Evolutionary conservation across 1,139 yeast genomes (phyloP), one percentile per base, ranked within the genome.

Genomic region (Suhomyces wounanorum): DNA sequence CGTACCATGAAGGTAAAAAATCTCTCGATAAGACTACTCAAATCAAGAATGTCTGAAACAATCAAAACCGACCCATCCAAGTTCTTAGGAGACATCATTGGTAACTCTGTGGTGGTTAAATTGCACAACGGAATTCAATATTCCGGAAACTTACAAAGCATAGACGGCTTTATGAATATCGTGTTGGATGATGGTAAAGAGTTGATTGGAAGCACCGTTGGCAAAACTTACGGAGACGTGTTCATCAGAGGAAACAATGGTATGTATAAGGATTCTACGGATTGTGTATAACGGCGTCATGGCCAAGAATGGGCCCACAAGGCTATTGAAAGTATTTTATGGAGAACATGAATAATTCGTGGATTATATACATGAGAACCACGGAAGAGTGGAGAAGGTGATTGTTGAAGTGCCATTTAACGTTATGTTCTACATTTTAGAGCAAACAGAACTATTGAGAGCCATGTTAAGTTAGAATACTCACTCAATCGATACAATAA

Each of bases 91-190:
- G 85, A 84, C 49, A 87, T 94, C 56, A 84, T 89, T 39, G 96
- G 97, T 40, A 80, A 85, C 51, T 77, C 82, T 26, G 98, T 94
- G 36, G 75, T 84, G 45, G 97, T 95, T 28, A 90, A 89, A 66
- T 81, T 92, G 52, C 84, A 86, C 65, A 89, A 95, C 39, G 98
- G 97, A 13, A 84, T 92, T 53, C 89, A 89, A 56, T 94, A 91
- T 68, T 61, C 66, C 55, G 89, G 90, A 14, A 79, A 75, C 53
- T 78, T 94, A 52, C 95, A 89, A 60, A 89, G 97, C 45, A 92
- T 94, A 51, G 99, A 94, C 65, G 98, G 99, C 14, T 95, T 85
- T 71, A 92, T 94, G 97, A 95, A 95, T 69, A 87, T 94, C 50
- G 96, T 94, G 5, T 77, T 94, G 60, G 91, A 87, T 52, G 80